Evolutionary conservation across 2,329 filamentous ascomycete species (phyloP).

Genomic region (Fusarium continuum): DNA sequence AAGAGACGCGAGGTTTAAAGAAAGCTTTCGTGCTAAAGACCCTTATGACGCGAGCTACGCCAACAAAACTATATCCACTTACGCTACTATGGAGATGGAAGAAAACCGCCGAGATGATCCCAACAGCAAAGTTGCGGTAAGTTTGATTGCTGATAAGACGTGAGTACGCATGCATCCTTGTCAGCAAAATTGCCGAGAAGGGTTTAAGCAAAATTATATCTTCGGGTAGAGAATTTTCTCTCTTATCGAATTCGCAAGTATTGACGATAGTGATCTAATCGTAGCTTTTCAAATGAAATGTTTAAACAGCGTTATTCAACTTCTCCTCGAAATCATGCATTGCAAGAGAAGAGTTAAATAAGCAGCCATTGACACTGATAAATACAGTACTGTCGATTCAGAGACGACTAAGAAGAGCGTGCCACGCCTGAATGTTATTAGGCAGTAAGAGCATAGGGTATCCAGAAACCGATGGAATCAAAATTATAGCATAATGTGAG

Average conservation of each 20-base stretch:
- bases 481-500: too few relatives aligned
- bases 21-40: slow-evolving; percentile 23
- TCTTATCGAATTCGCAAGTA: neutral
- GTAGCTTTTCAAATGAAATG: too few relatives aligned
- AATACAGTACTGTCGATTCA: too few relatives aligned
- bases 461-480: too few relatives aligned
- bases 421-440: too few relatives aligned
- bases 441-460: too few relatives aligned
- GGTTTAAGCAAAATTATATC: neutral
- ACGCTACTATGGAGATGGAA: neutral
- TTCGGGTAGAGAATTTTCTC: neutral
- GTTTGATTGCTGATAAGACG: neutral
- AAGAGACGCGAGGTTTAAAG: slow-evolving; percentile 12
- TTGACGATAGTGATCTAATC: too few relatives aligned
- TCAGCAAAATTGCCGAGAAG: neutral
- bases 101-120: slow-evolving; percentile 15
- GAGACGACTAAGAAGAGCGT: too few relatives aligned
- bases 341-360: too few relatives aligned
- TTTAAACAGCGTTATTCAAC: neutral
- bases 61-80: slow-evolving; percentile 32
- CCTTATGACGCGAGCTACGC: slow-evolving; percentile 29
- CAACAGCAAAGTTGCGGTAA: neutral
- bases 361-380: too few relatives aligned
- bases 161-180: neutral
- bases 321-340: neutral